Conservation (phyloP, 768 basidiomycete species). For the Rhodotorula graminis region DNA sequence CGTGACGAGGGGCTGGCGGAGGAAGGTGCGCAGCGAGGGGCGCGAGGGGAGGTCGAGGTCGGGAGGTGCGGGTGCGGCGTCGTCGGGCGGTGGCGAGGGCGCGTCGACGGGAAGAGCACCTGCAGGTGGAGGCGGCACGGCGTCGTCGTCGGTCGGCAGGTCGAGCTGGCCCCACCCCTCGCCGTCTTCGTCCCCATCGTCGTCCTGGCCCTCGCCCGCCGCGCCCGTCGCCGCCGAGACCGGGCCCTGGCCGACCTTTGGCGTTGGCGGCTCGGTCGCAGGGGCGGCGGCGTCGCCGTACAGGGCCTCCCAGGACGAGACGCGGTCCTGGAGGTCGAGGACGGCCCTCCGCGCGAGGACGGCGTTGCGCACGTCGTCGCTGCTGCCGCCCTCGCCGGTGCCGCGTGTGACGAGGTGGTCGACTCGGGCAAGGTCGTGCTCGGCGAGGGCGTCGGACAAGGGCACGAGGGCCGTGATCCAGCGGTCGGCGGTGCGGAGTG, state of each 20-base stretch:
- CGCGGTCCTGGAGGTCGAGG: slow-evolving; percentile 44
- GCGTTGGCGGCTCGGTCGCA: not conserved
- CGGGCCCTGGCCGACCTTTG: too few species aligned
- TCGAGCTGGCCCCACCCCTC: slow-evolving; percentile 28
- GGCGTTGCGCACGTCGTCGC: not conserved
- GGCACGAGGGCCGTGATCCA: not conserved
- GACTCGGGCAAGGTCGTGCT: not conserved
- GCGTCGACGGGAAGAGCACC: too few species aligned
- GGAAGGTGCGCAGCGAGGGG: slow-evolving; percentile 59
- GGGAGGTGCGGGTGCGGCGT: not conserved
- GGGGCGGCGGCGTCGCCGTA: slow-evolving; percentile 34
- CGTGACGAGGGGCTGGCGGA: slow-evolving; percentile 57
- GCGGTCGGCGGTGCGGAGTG: slow-evolving; percentile 58
- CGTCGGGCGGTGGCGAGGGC: not conserved
- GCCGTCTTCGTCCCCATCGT: slow-evolving; percentile 29
- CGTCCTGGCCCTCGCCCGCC: slow-evolving; percentile 40
- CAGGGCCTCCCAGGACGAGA: slow-evolving; percentile 29
- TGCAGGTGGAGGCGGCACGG: slow-evolving; percentile 46
- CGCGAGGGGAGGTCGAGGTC: not conserved
- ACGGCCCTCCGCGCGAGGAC: not conserved
- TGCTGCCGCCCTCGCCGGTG: not conserved
- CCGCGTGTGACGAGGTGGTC: not conserved
- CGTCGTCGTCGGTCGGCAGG: slow-evolving; percentile 26
- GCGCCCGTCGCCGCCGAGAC: too few species aligned
- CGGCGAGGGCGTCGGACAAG: not conserved